Percentiles rank a stretch among this genome's conserved stretches.
Conservation (phyloP, 2,329 filamentous ascomycete genomes). For the Aureobasidium mangrovei region DNA sequence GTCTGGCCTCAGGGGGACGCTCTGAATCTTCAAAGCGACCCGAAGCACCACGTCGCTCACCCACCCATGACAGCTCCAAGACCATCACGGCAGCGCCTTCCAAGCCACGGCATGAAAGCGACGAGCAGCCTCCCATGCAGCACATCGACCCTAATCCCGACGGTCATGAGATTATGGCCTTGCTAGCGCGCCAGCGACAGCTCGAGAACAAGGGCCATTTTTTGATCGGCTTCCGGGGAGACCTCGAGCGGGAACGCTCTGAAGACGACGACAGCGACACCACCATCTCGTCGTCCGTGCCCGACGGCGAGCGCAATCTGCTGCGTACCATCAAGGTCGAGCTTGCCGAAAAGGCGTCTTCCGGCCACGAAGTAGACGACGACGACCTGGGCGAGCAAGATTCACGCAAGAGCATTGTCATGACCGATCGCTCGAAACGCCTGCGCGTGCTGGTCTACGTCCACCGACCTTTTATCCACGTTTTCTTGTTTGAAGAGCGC, state of each 20-base stretch:
- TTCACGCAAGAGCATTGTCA: neutral
- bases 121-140: slow-evolving; percentile 17
- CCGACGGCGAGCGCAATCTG: slow-evolving; percentile 42
- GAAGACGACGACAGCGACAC: slow-evolving; percentile 34
- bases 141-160: slow-evolving; percentile 30
- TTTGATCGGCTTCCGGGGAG: slow-evolving; percentile 59
- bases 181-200: slow-evolving; percentile 46
- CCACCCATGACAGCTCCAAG: slow-evolving; percentile 20
- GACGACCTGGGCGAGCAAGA: neutral
- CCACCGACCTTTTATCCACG: slow-evolving; percentile 65
- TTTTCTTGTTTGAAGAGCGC: slow-evolving; percentile 59
- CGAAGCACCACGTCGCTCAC: slow-evolving; percentile 17
- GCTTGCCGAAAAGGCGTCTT: slow-evolving; percentile 26
- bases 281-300: slow-evolving; percentile 1
- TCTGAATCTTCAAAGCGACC: slow-evolving; percentile 16
- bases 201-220: slow-evolving; percentile 47
- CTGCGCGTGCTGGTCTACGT: slow-evolving; percentile 65
- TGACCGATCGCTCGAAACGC: slow-evolving; percentile 19
- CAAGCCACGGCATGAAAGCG: slow-evolving; percentile 14
- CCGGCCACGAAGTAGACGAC: neutral
- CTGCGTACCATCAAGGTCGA: slow-evolving; percentile 62
- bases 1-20: slow-evolving; percentile 24
- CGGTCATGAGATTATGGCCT: slow-evolving; percentile 46
- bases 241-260: slow-evolving; percentile 44
- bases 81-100: slow-evolving; percentile 17